Evolutionary conservation across 2,329 filamentous ascomycete species (phyloP), one percentile per base, ranked within the genome.

Genomic region (Colletotrichum sp.): DNA sequence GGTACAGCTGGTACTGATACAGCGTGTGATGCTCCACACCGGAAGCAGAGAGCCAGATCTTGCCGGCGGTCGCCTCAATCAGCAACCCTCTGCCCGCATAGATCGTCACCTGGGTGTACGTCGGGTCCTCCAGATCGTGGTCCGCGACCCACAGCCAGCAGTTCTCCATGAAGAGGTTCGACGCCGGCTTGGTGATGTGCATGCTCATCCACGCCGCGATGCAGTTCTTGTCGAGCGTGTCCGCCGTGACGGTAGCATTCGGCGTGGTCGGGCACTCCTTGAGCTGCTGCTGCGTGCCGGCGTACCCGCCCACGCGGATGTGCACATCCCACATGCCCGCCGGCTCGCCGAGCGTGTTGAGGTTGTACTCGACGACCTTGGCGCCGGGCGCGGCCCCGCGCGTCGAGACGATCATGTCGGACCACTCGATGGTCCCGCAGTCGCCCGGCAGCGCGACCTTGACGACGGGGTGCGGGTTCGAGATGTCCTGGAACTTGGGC

Each of bases 291-390:
- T 92, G 85, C 18, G 93, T 94, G 43, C 93, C 93, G 2, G 91
- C 90, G 66, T 90, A 91, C 5, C 94, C 94, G 76, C 93, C 94
- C 65, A 96, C 89, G 76, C 94, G 92, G 79, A 93, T 90, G 82
- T 96, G 94, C 13, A 93, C 90, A 79, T 96, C 94, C 94, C 94
- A 96, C 82, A 93, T 87, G 7, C 90, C 91, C 9, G 84, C 85
- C 16, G 87, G 86, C 67, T 77, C 87, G 15, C 78, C 79, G 6
- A 82, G 78, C 18, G 86, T 86, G 64, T 86, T 87, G 18, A 95
- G 85, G 80, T 96, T 96, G 87, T 92, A 95, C 79, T 96, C 88
- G 72, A 95, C 90, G 8, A 95, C 84, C 9, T 93, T 86, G 2
- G 93, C 94, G 6, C 94, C 94, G 2, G 91, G 87, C 9, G 91